Percentiles rank a stretch among this genome's conserved stretches.
phyloP scores from a whole-genome alignment of 1,284 basidiomycete genomes.

The Cutaneotrichosporon sp. region DNA sequence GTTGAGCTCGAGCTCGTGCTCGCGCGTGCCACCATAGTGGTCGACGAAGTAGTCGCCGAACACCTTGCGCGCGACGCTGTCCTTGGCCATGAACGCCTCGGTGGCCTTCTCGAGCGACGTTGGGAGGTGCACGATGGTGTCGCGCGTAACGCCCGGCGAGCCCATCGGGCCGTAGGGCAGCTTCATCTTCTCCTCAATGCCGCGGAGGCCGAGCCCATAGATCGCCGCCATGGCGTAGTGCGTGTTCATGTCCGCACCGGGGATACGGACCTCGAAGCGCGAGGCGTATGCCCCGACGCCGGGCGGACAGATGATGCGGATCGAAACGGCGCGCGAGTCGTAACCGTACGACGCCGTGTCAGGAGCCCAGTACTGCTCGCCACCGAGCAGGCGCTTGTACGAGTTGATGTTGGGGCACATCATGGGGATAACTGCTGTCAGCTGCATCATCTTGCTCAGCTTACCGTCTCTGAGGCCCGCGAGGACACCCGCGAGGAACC shows the following conservation, averaged over 20 bases:
- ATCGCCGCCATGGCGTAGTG: constrained; percentile 85
- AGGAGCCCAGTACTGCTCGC: constrained; percentile 91
- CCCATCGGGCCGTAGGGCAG: constrained; percentile 72
- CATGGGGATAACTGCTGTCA: constrained; percentile 51
- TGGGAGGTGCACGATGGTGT: constrained; percentile 68
- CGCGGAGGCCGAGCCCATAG: constrained; percentile 80
- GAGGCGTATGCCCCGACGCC: constrained; percentile 77
- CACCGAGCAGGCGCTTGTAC: constrained; percentile 96
- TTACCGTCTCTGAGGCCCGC: constrained; percentile 84
- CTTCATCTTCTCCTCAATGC: constrained; percentile 73
- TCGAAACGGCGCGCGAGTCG: constrained; percentile 87
- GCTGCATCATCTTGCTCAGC: constrained; percentile 28
- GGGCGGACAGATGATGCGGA: constrained; percentile 88
- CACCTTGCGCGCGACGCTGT: constrained; percentile 79
- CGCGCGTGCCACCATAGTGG: constrained; percentile 87
- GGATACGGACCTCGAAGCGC: constrained; percentile 86
- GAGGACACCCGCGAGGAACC: constrained; percentile 88
- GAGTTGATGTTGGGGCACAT: constrained; percentile 92
- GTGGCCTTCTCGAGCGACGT: constrained; percentile 78
- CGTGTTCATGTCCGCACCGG: constrained; percentile 88
- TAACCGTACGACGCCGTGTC: constrained; percentile 87
- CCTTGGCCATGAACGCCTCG: constrained; percentile 70
- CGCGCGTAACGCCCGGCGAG: constrained; percentile 47
- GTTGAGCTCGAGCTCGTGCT: constrained; percentile 83
- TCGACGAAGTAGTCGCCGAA: constrained; percentile 89